phyloP scores from a whole-genome alignment of 2,329 filamentous ascomycete genomes.

The Ceratocystis ficicola region DNA sequence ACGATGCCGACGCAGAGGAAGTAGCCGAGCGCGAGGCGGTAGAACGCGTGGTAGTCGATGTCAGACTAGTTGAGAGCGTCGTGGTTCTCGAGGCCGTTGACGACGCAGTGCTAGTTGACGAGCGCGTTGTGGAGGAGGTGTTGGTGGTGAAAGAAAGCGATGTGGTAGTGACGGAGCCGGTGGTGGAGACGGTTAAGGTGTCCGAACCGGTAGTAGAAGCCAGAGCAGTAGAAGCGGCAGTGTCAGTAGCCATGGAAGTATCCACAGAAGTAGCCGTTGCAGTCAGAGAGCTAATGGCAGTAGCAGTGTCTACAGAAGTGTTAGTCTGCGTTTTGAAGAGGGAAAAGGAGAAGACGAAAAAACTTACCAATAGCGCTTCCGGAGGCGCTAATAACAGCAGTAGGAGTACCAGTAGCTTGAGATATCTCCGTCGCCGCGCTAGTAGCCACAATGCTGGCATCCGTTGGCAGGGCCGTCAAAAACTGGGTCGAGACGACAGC shows the following conservation, averaged over 20 bases:
- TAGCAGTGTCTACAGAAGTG: not conserved
- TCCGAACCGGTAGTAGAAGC: conserved; percentile 3
- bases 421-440: not conserved
- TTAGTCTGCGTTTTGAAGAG: too few species aligned
- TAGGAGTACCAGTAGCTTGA: too few species aligned
- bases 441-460: not conserved
- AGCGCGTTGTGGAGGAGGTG: not conserved
- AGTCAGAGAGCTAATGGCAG: not conserved
- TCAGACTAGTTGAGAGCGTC: conserved; percentile 2
- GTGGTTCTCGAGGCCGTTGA: conserved; percentile 6
- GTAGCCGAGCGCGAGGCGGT: not conserved
- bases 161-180: not conserved
- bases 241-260: not conserved
- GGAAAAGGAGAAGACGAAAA: too few species aligned
- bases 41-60: conserved; percentile 1
- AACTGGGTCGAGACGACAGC: conserved; percentile 42
- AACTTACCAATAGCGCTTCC: not conserved
- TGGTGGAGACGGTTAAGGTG: not conserved
- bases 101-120: not conserved
- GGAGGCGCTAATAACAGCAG: too few species aligned
- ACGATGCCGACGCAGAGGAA: conserved; percentile 6
- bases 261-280: not conserved
- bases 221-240: not conserved
- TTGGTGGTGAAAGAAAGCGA: not conserved
- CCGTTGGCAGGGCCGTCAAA: conserved; percentile 27